Conservation (phyloP, 768 basidiomycete species). For the Mycena polygramma region DNA sequence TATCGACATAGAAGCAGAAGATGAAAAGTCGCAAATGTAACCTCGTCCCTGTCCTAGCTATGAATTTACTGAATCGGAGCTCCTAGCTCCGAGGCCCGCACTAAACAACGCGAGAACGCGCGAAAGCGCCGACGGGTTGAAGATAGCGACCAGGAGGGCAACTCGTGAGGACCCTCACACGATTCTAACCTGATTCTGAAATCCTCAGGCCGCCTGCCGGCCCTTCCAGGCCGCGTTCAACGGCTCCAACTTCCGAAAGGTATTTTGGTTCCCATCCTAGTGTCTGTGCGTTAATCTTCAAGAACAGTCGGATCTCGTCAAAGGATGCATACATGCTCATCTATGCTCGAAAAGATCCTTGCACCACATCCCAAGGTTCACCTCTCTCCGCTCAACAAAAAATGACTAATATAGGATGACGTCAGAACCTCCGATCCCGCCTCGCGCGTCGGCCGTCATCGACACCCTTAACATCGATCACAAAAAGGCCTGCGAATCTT, state of each 20-base stretch:
- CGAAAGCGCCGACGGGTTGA: conserved; percentile 69
- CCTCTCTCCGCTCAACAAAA: conserved; percentile 26
- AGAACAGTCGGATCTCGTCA: conserved; percentile 68
- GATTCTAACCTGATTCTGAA: neutral
- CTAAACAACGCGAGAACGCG: conserved; percentile 52
- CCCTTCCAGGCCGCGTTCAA: conserved; percentile 16
- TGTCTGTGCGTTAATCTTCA: neutral
- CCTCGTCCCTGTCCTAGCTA: neutral
- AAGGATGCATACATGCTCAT: conserved; percentile 97
- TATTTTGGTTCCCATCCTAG: conserved; percentile 12
- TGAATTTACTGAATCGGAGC: conserved; percentile 10
- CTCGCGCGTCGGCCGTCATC: conserved; percentile 67
- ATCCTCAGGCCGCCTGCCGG: conserved; percentile 7
- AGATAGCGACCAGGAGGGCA: conserved; percentile 69
- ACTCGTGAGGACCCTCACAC: conserved; percentile 35
- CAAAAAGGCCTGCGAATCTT: conserved; percentile 64
- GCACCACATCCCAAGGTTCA: conserved; percentile 22
- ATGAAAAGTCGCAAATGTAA: conserved; percentile 42
- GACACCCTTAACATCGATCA: conserved; percentile 67
- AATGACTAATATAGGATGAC: conserved; percentile 7
- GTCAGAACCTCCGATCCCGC: conserved; percentile 54
- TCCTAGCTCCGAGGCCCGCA: conserved; percentile 40
- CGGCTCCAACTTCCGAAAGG: conserved; percentile 18
- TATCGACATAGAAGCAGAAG: conserved; percentile 41
- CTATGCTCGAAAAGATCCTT: conserved; percentile 70